Conservation (phyloP, 371 early-diverging fungal genomes). For the Fennellomyces sp. region DNA sequence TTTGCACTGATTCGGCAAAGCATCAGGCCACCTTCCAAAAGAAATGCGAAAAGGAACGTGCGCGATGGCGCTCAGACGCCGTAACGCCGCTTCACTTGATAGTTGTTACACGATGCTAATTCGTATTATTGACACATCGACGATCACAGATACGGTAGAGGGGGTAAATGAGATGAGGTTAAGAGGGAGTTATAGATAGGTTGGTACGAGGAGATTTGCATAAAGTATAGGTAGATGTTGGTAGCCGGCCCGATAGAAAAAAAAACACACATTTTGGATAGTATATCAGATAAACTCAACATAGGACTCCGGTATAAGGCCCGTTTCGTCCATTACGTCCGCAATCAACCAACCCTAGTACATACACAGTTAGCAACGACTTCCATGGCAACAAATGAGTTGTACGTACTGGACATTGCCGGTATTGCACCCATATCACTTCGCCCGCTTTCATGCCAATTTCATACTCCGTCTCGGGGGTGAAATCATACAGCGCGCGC, state of each 20-base stretch:
- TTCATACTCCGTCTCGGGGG: slow-evolving; percentile 69
- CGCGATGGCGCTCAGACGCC: background rate
- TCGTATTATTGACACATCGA: slow-evolving; percentile 6
- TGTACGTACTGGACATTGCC: slow-evolving; percentile 52
- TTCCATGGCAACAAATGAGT: background rate
- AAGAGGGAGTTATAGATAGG: background rate
- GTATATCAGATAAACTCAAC: slow-evolving; percentile 47
- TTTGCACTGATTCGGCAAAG: background rate
- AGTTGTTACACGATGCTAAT: slow-evolving; percentile 3
- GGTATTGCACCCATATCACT: slow-evolving; percentile 61
- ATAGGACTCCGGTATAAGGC: slow-evolving; percentile 76
- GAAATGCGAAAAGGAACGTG: background rate
- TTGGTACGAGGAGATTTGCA: background rate
- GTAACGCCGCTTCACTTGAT: background rate
- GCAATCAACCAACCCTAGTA: slow-evolving; percentile 73
- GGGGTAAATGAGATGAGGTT: background rate
- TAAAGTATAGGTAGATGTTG: slow-evolving; percentile 3
- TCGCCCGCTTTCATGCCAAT: slow-evolving; percentile 67
- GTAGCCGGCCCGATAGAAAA: slow-evolving; percentile 2
- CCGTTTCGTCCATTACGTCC: slow-evolving; percentile 58
- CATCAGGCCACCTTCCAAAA: slow-evolving; percentile 1
- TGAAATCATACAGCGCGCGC: slow-evolving; percentile 73
- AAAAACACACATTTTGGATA: background rate
- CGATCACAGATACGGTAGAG: background rate
- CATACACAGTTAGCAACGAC: background rate